Conservation (phyloP, 768 basidiomycete species). For the Cyathus striatus region DNA sequence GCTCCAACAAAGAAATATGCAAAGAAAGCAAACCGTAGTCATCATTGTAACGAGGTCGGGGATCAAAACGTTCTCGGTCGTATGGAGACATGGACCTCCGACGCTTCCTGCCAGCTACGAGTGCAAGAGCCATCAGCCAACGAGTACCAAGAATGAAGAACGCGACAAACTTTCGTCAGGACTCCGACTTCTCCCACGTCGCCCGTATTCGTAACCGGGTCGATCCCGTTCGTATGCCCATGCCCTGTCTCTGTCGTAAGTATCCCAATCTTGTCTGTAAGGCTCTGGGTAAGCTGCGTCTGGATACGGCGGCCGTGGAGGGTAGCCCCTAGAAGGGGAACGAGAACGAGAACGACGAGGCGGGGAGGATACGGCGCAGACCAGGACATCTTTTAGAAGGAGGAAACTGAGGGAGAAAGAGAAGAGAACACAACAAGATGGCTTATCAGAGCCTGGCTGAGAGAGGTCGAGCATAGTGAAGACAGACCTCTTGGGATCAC, state of each 20-base stretch:
- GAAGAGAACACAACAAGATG: conserved; percentile 48
- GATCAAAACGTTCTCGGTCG: conserved; percentile 79
- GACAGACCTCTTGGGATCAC: conserved; percentile 87
- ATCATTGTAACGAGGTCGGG: conserved; percentile 76
- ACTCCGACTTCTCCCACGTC: conserved; percentile 75
- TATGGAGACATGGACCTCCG: conserved; percentile 78
- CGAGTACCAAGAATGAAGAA: too few relatives aligned
- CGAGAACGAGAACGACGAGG: conserved; percentile 80
- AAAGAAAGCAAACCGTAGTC: conserved; percentile 63
- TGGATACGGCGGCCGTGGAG: conserved; percentile 49
- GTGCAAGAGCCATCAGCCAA: too few relatives aligned
- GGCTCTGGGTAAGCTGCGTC: conserved; percentile 56
- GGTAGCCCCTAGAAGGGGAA: conserved; percentile 58
- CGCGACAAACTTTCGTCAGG: conserved; percentile 64
- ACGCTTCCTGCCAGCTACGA: conserved; percentile 69
- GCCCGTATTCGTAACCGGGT: conserved; percentile 57
- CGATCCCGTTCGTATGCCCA: conserved; percentile 72
- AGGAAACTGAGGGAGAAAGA: conserved; percentile 53
- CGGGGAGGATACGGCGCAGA: conserved; percentile 66
- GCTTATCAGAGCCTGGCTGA: conserved; percentile 70
- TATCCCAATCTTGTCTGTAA: conserved; percentile 64
- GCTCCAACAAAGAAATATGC: conserved; percentile 4
- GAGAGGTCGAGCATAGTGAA: conserved; percentile 85
- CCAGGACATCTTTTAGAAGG: conserved; percentile 76
- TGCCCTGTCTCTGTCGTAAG: conserved; percentile 66